Evolutionary conservation across 495 filamentous ascomycete species (phyloP).

Genomic region (Margaritispora aquatica): DNA sequence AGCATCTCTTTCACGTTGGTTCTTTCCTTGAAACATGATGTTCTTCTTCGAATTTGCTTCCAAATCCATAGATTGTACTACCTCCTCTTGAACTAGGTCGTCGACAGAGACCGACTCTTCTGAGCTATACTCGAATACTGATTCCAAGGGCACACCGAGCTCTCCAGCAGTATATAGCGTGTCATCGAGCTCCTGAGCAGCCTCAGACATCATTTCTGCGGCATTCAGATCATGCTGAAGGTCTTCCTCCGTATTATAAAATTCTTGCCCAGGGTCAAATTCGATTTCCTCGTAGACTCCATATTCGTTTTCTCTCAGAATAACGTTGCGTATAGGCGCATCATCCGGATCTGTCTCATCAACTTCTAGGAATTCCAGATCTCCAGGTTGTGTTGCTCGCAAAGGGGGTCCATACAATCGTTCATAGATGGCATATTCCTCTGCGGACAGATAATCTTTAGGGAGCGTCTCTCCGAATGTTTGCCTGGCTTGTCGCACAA

Average conservation of each 20-base stretch:
- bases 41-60: constrained; percentile 16
- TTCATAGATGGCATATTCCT: constrained; percentile 71
- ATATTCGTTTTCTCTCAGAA: constrained; percentile 51
- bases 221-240: constrained; percentile 26
- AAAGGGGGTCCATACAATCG: constrained; percentile 71
- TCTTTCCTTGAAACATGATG: constrained; percentile 36
- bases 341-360: constrained; percentile 24
- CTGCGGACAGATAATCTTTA: constrained; percentile 57
- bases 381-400: constrained; percentile 47
- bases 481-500: constrained; percentile 64
- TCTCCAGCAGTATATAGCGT: not conserved
- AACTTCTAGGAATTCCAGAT: constrained; percentile 45
- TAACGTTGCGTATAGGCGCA: constrained; percentile 21
- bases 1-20: constrained; percentile 42
- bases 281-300: constrained; percentile 59
- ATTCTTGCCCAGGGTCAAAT: constrained; percentile 26
- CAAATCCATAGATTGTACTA: not conserved
- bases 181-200: constrained; percentile 6
- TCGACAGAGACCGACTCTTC: not conserved
- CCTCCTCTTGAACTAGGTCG: not conserved
- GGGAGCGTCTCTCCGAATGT: constrained; percentile 75
- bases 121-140: not conserved
- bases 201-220: constrained; percentile 5
- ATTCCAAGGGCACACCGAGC: not conserved
- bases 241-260: constrained; percentile 2